phyloP scores from a whole-genome alignment of 2,329 filamentous ascomycete genomes.

The Colletotrichum sp. region DNA sequence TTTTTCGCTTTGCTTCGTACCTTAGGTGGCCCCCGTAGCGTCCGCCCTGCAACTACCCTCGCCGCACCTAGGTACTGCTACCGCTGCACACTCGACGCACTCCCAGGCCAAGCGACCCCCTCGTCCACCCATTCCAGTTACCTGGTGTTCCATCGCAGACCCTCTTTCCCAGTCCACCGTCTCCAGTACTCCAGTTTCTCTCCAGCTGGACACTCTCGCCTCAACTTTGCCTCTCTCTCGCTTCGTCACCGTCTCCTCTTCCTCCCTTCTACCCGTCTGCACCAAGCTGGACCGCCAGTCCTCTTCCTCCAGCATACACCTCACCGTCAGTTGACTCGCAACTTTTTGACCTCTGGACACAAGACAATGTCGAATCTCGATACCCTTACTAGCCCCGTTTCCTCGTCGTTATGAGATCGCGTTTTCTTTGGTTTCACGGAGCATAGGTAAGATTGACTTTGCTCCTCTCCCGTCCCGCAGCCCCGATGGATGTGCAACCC shows the following conservation, averaged over 20 bases:
- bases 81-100: not conserved
- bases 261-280: not conserved
- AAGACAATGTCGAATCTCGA: conserved; percentile 12
- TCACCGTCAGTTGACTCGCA: not conserved
- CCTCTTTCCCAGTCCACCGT: conserved; percentile 9
- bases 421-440: not conserved
- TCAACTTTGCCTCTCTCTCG: not conserved
- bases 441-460: not conserved
- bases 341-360: not conserved
- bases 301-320: not conserved
- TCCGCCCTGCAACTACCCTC: not conserved
- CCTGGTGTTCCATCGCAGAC: conserved; percentile 17
- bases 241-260: not conserved
- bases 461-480: not conserved
- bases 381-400: not conserved
- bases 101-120: not conserved
- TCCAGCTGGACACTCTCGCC: not conserved
- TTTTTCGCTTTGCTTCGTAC: not conserved
- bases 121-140: conserved; percentile 7
- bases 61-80: not conserved
- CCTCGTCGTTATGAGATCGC: conserved; percentile 16
- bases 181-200: conserved; percentile 1
- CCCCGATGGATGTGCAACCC: not conserved
- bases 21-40: not conserved
- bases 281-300: not conserved